A percentile compares a stretch with the other conserved stretches of the same genome.
phyloP scores from a whole-genome alignment of 805 yeast genomes.

The Cyberlindnera japonica region DNA sequence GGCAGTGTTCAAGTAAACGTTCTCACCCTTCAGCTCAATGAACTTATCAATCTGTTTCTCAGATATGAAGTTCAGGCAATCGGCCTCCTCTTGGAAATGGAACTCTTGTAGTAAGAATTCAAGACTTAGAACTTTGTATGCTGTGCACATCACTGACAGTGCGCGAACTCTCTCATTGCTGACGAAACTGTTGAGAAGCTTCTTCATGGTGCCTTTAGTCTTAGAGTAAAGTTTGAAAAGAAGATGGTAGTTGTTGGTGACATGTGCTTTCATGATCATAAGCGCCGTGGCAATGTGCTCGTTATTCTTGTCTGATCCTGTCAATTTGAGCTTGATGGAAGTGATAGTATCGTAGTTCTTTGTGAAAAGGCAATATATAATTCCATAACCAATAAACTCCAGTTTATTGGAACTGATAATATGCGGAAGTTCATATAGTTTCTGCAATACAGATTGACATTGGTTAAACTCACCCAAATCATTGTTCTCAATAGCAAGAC shows the following conservation, averaged over 20 bases:
- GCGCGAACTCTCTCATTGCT: constrained; percentile 56
- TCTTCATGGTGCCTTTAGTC: constrained; percentile 41
- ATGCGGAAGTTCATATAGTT: constrained; percentile 48
- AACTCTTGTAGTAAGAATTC: constrained; percentile 38
- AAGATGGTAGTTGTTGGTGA: constrained; percentile 46
- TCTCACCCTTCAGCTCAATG: constrained; percentile 32
- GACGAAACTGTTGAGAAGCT: constrained; percentile 50
- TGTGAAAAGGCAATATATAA: constrained; percentile 73
- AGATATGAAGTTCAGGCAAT: constrained; percentile 41
- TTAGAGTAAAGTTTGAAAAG: constrained; percentile 43
- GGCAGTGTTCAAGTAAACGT: constrained; percentile 32
- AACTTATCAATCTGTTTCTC: constrained; percentile 35
- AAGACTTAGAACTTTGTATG: constrained; percentile 47
- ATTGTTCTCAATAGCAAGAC: constrained; percentile 75
- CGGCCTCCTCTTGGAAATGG: constrained; percentile 36
- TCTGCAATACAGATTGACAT: constrained; percentile 78
- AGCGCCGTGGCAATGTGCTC: constrained; percentile 25
- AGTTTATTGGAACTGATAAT: constrained; percentile 37
- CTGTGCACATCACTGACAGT: constrained; percentile 49
- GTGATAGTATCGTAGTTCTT: constrained; percentile 43
- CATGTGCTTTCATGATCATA: constrained; percentile 29
- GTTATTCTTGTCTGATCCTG: constrained; percentile 23
- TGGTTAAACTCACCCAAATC: constrained; percentile 96
- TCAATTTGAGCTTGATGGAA: constrained; percentile 42
- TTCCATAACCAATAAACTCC: constrained; percentile 71